phyloP scores from a whole-genome alignment of 352 stramenopile species.

The Phytophthora cactorum region DNA sequence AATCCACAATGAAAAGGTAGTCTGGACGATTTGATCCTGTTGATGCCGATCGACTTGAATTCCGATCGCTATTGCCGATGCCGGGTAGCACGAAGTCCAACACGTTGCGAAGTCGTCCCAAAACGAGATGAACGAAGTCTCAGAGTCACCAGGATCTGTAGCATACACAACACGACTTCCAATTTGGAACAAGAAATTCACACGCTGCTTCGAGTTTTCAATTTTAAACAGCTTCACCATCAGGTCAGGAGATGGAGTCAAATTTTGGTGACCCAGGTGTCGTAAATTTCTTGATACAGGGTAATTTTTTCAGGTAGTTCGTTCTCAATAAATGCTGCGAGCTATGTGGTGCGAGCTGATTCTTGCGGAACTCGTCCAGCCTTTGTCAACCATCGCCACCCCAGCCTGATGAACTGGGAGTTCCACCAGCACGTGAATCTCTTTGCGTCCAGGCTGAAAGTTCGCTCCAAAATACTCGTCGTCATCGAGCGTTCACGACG shows the following conservation, averaged over 20 bases:
- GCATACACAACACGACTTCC: conserved; percentile 20
- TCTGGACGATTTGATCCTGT: conserved; percentile 24
- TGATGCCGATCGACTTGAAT: conserved; percentile 20
- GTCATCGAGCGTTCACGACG: neutral
- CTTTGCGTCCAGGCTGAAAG: conserved; percentile 2
- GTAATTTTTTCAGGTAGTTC: conserved; percentile 4
- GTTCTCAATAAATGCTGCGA: neutral
- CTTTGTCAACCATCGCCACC: neutral
- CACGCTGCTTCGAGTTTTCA: conserved; percentile 24
- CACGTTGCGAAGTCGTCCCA: conserved; percentile 33
- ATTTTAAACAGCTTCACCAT: conserved; percentile 34
- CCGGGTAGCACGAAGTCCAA: conserved; percentile 26
- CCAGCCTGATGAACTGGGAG: neutral
- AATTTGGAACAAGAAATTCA: conserved; percentile 24
- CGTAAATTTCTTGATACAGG: neutral
- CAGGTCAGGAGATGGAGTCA: conserved; percentile 20
- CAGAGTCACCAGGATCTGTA: conserved; percentile 19
- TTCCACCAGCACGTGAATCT: conserved; percentile 18
- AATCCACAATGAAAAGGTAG: conserved; percentile 33
- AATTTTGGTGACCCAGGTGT: conserved; percentile 16
- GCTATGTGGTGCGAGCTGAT: neutral
- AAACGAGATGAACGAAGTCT: conserved; percentile 39
- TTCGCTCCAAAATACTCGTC: neutral
- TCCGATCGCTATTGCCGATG: conserved; percentile 34
- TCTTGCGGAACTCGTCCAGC: conserved; percentile 2